Conservation (phyloP, 495 filamentous ascomycete genomes). For the Lophiotrema nucula region DNA sequence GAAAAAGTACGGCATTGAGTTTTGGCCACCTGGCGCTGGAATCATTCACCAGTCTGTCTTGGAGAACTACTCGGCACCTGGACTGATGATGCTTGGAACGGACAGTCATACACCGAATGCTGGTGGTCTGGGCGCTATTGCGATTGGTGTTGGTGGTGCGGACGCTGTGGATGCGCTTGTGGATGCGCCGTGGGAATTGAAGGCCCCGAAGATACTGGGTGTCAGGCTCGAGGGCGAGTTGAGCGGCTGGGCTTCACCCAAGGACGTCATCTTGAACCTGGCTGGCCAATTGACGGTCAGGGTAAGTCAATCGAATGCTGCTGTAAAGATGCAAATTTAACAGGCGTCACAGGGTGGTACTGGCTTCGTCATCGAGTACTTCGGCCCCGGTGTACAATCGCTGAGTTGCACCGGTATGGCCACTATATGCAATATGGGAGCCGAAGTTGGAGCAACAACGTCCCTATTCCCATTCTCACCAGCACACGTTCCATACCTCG, state of each 20-base stretch:
- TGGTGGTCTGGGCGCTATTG: slow-evolving; percentile 88
- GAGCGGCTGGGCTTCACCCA: slow-evolving; percentile 87
- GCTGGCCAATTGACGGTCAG: slow-evolving; percentile 90
- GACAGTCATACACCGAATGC: slow-evolving; percentile 98
- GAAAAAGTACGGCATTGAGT: slow-evolving; percentile 96
- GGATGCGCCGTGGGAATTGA: slow-evolving; percentile 94
- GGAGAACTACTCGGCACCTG: slow-evolving; percentile 97
- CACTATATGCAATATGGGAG: slow-evolving; percentile 84
- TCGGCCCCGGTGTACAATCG: slow-evolving; percentile 82
- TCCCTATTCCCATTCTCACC: slow-evolving; percentile 85
- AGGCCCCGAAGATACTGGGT: slow-evolving; percentile 86
- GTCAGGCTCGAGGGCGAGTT: slow-evolving; percentile 82
- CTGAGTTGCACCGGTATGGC: slow-evolving; percentile 92
- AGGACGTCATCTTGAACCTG: slow-evolving; percentile 89
- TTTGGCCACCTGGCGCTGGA: slow-evolving; percentile 97
- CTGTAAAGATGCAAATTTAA: slow-evolving; percentile 2
- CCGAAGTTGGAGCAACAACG: slow-evolving; percentile 94
- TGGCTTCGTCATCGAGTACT: slow-evolving; percentile 91
- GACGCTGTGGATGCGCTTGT: slow-evolving; percentile 97
- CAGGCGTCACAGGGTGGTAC: slow-evolving; percentile 65
- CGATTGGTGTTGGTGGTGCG: slow-evolving; percentile 95
- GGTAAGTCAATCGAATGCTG: slow-evolving; percentile 24
- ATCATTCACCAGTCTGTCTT: slow-evolving; percentile 98
- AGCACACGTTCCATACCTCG: slow-evolving; percentile 71
- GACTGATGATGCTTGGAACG: slow-evolving; percentile 98